Evolutionary conservation across 768 basidiomycete genomes (phyloP).

Genomic region (Lanmaoa rubissima): DNA sequence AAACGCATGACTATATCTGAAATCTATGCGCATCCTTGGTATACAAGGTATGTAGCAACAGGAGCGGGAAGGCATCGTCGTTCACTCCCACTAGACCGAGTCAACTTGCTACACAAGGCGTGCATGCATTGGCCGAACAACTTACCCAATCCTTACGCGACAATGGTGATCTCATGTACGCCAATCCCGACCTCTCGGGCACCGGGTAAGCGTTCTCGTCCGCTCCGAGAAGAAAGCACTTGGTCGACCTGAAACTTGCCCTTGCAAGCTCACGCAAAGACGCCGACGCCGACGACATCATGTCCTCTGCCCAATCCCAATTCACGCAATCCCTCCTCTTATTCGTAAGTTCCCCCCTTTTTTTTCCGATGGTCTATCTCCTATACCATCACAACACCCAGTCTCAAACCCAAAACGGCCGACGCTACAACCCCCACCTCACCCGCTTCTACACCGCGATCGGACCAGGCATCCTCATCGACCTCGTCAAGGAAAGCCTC

Average conservation of each 20-base stretch:
- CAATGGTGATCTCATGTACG: constrained; percentile 74
- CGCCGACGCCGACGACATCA: constrained; percentile 57
- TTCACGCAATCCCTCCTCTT: constrained; percentile 81
- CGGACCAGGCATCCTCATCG: constrained; percentile 50
- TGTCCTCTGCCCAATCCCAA: constrained; percentile 62
- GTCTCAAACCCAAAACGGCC: constrained; percentile 82
- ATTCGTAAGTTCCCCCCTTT: constrained; percentile 53
- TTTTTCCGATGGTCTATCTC: not conserved
- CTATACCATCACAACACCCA: constrained; percentile 27
- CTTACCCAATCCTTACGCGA: constrained; percentile 66
- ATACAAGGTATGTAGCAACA: constrained; percentile 48
- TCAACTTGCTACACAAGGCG: constrained; percentile 56
- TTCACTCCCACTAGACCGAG: constrained; percentile 49
- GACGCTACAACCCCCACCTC: constrained; percentile 68
- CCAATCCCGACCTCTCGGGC: constrained; percentile 50
- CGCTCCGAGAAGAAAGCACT: not conserved
- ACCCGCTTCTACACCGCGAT: constrained; percentile 78
- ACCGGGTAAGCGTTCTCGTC: constrained; percentile 28
- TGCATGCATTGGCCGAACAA: constrained; percentile 58
- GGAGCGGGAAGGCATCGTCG: not conserved
- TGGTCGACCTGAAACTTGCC: not conserved
- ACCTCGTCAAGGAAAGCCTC: constrained; percentile 55
- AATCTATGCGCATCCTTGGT: constrained; percentile 69
- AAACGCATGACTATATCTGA: constrained; percentile 64
- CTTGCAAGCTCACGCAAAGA: constrained; percentile 34